phyloP scores from a whole-genome alignment of 148 eudicot species.

The Heliosperma pusillum region DNA sequence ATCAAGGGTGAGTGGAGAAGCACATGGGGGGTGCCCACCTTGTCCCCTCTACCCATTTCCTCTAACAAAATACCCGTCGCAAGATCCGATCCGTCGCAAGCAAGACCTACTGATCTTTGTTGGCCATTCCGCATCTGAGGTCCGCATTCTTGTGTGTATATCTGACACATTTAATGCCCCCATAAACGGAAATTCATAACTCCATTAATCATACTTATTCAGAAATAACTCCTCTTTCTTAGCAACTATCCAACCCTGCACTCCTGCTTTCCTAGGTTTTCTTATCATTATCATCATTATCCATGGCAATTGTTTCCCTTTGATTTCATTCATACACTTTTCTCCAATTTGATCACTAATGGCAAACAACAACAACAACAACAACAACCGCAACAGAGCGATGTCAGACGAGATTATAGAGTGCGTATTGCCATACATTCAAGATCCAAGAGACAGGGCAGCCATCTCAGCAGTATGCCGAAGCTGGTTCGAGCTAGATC shows the following conservation, averaged over 20 bases:
- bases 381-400: neutral
- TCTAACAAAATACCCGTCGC: too few species aligned
- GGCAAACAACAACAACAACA: slow-evolving; percentile 1
- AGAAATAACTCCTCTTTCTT: neutral
- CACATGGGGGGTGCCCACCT: too few species aligned
- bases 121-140: neutral
- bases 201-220: neutral
- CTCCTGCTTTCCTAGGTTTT: slow-evolving; percentile 3
- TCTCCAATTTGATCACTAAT: too few species aligned
- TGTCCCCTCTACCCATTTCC: too few species aligned
- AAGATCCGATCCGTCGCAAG: too few species aligned
- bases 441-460: slow-evolving; percentile 60
- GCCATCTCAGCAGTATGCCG: slow-evolving; percentile 60
- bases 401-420: slow-evolving; percentile 60
- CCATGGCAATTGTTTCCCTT: too few species aligned
- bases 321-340: too few species aligned
- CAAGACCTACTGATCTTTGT: too few species aligned
- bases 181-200: neutral
- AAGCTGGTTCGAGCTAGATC: slow-evolving; percentile 63
- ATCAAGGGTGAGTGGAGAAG: too few species aligned
- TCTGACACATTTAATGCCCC: neutral
- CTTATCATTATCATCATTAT: too few species aligned
- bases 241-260: slow-evolving; percentile 4
- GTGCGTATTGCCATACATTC: slow-evolving; percentile 55
- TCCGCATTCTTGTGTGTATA: neutral